Percentiles rank a stretch among this genome's conserved stretches.
phyloP scores from a whole-genome alignment of 225 moss, liverwort and hornwort genomes.

The Rhytidiadelphus loreus region DNA sequence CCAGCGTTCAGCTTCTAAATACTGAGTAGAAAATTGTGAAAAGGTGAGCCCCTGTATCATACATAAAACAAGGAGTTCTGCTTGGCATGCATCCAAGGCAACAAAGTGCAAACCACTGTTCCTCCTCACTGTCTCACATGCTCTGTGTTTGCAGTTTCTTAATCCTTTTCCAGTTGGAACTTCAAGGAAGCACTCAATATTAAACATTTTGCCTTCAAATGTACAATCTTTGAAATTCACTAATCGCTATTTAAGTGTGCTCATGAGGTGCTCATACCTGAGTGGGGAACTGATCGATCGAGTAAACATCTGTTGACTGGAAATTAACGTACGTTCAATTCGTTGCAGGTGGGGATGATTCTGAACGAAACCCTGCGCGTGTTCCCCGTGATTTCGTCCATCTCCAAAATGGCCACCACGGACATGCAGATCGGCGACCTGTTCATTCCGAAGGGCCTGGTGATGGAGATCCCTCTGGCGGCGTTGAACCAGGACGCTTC shows the following conservation, averaged over 20 bases:
- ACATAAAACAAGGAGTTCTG: not conserved
- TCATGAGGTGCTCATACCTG: not conserved
- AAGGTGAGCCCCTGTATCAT: not conserved
- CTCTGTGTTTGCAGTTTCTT: not conserved
- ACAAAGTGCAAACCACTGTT: not conserved
- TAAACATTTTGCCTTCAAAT: not conserved
- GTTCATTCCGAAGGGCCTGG: slow-evolving; percentile 48
- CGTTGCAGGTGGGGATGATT: slow-evolving; percentile 63
- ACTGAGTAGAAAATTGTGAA: not conserved
- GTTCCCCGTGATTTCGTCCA: slow-evolving; percentile 19
- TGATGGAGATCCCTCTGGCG: slow-evolving; percentile 31
- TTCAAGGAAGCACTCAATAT: not conserved
- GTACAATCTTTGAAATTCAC: not conserved
- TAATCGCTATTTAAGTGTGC: not conserved
- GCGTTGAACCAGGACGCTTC: slow-evolving; percentile 43
- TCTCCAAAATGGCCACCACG: slow-evolving; percentile 29
- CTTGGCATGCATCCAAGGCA: not conserved
- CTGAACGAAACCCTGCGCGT: slow-evolving; percentile 60
- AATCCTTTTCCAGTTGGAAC: not conserved
- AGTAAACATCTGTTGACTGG: not conserved
- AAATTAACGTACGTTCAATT: not conserved
- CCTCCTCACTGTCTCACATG: not conserved
- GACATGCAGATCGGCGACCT: slow-evolving; percentile 47
- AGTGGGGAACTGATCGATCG: not conserved
- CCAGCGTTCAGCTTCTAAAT: no score